Base-by-base conservation (phyloP, 768 basidiomycete species). In the Hypholoma sublateritium region DNA sequence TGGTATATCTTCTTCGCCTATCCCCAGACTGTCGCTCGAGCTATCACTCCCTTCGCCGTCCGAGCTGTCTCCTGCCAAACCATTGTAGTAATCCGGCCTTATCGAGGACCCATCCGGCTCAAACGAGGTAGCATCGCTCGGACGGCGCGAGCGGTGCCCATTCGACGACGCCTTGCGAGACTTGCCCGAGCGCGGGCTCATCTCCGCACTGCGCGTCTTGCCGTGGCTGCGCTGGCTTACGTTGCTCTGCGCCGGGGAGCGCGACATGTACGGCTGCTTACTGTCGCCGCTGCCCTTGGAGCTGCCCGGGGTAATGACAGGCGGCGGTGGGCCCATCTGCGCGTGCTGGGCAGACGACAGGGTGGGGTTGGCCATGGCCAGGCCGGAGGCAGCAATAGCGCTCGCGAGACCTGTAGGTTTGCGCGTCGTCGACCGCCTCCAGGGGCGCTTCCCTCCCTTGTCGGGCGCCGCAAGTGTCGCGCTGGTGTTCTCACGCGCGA, bases 1-100 rank as follows among this genome's bases (percentile, higher is more conserved):
- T 1, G 95, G 89, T 13, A 93, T 92, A 65, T 92, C 90, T 53
- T 88, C 86, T 49, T 85, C 80, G 53, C 81, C 85, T 24, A 89
- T 54, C 59, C 77, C 78, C 57, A 81, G 56, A 72, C 49, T 65
- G 70, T 28, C 65, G 57, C 44, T 62, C 61, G 13, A 76, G 71
- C 50, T 65, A 69, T 21, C 65, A 56, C 42, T 62, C 58, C 14
- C 75, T 69, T 34, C 65, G 58, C 71, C 72, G 34, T 72, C 74
- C 1, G 68, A 70, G 45, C 68, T 72, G 44, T 61, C 70, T 16
- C 35, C 53, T n/a, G 32, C 53, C 43, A 76, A 60, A 16, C 76
- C 76, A 53, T 69, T 74, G 57, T 77, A 75, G 52, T 74, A 76
- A n/a, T 71, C 44, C 42, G 54, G 50, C 5, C 55, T 6, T 2